phyloP scores from a whole-genome alignment of 2,329 filamentous ascomycete genomes.

The Juglanconis oblonga region DNA sequence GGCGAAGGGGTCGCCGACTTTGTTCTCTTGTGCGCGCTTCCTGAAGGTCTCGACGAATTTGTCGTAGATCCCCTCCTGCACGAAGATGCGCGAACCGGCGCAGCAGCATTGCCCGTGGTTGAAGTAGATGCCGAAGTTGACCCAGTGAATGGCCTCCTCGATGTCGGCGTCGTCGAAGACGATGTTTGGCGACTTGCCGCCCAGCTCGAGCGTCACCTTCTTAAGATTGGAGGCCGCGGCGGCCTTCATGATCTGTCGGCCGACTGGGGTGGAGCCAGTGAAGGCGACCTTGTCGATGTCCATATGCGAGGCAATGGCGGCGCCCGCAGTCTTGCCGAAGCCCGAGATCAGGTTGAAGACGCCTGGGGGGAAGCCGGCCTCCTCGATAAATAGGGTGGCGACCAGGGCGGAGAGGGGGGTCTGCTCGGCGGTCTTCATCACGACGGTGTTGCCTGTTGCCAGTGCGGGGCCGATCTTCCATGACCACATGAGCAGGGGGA shows the following conservation, averaged over 20 bases:
- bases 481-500: slow-evolving; percentile 66
- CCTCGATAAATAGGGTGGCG: slow-evolving; percentile 60
- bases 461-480: slow-evolving; percentile 71
- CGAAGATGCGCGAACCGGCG: slow-evolving; percentile 79
- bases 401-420: slow-evolving; percentile 60
- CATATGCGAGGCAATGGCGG: slow-evolving; percentile 61
- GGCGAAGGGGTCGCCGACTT: slow-evolving; percentile 80
- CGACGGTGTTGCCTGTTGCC: slow-evolving; percentile 58
- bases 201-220: slow-evolving; percentile 78
- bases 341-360: slow-evolving; percentile 72
- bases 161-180: slow-evolving; percentile 77
- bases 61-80: slow-evolving; percentile 84
- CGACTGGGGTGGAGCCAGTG: slow-evolving; percentile 67
- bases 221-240: slow-evolving; percentile 75
- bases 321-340: slow-evolving; percentile 61
- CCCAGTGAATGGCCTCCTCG: slow-evolving; percentile 73
- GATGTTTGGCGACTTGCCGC: slow-evolving; percentile 79
- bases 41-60: slow-evolving; percentile 81
- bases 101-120: slow-evolving; percentile 68
- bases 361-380: slow-evolving; percentile 72
- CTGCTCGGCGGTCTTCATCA: slow-evolving; percentile 61
- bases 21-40: slow-evolving; percentile 69
- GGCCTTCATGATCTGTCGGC: slow-evolving; percentile 71
- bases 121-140: slow-evolving; percentile 68
- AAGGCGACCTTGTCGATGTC: slow-evolving; percentile 72